Evolutionary conservation across 192 early-diverging fungal genomes (phyloP).

Genomic region (Podila epigama): DNA sequence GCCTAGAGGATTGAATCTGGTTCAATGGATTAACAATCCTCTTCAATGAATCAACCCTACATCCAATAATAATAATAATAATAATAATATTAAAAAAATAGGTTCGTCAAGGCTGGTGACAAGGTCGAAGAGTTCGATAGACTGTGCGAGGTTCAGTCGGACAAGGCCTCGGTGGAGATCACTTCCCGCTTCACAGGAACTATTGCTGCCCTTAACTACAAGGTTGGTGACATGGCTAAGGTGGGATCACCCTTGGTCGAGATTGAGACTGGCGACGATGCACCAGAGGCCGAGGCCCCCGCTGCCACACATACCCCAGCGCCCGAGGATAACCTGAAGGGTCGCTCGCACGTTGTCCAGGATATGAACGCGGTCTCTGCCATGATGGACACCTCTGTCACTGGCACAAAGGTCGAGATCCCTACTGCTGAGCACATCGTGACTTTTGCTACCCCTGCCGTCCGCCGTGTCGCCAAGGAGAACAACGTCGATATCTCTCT

Average conservation of each 20-base stretch:
- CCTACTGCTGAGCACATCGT: slow-evolving; percentile 42
- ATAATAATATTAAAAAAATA: too few relatives aligned
- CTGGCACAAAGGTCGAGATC: neutral
- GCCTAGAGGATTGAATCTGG: too few relatives aligned
- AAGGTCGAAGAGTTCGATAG: slow-evolving; percentile 90
- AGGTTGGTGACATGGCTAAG: slow-evolving; percentile 87
- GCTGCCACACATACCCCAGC: slow-evolving; percentile 6
- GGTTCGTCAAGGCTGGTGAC: slow-evolving; percentile 94
- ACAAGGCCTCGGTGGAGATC: slow-evolving; percentile 99
- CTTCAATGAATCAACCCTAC: too few relatives aligned
- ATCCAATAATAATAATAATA: too few relatives aligned
- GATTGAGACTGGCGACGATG: slow-evolving; percentile 70
- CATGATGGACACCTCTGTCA: slow-evolving; percentile 23
- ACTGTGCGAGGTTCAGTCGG: slow-evolving; percentile 97
- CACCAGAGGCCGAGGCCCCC: slow-evolving; percentile 15
- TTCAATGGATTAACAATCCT: too few relatives aligned
- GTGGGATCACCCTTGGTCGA: slow-evolving; percentile 92
- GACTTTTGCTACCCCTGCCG: slow-evolving; percentile 86
- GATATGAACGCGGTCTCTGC: slow-evolving; percentile 41
- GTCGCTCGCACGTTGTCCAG: slow-evolving; percentile 37
- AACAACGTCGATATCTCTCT: slow-evolving; percentile 73
- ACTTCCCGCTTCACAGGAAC: slow-evolving; percentile 93
- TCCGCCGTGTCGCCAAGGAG: slow-evolving; percentile 85
- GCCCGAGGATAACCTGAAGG: slow-evolving; percentile 20
- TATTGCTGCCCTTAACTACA: slow-evolving; percentile 81